A percentile compares a stretch with the other conserved stretches of the same genome.
phyloP scores from a whole-genome alignment of 2,329 filamentous ascomycete species.

The Penicillium italicum region DNA sequence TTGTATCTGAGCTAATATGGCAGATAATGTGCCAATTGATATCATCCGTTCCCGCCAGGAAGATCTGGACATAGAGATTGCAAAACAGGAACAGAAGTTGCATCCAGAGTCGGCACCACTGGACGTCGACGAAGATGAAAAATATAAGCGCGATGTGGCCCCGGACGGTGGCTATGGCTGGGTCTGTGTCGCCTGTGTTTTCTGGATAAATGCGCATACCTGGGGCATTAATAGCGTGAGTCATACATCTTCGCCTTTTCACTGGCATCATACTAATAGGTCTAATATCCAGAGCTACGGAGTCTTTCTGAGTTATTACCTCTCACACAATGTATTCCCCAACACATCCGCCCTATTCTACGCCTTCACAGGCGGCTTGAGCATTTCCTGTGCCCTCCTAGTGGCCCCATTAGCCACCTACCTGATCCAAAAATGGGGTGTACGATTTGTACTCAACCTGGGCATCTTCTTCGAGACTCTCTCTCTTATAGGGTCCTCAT shows the following conservation, averaged over 20 bases:
- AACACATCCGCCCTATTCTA: constrained; percentile 54
- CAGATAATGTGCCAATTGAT: constrained; percentile 33
- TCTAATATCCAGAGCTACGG: constrained; percentile 42
- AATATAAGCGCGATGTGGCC: constrained; percentile 34
- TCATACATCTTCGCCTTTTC: background rate
- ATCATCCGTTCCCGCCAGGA: constrained; percentile 25
- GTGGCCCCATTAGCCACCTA: constrained; percentile 56
- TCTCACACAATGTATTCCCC: constrained; percentile 54
- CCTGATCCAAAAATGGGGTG: constrained; percentile 52
- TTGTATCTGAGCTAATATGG: constrained; percentile 20
- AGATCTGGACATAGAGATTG: constrained; percentile 8
- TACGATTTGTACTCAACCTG: constrained; percentile 52
- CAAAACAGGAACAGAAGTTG: constrained; percentile 9
- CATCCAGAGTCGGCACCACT: constrained; percentile 3
- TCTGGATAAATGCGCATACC: constrained; percentile 64
- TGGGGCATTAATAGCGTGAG: constrained; percentile 69
- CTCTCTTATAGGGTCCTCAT: constrained; percentile 56
- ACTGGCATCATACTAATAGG: background rate
- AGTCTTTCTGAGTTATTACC: constrained; percentile 60
- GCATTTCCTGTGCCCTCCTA: constrained; percentile 56
- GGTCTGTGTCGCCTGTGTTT: constrained; percentile 55
- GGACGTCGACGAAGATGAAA: constrained; percentile 26
- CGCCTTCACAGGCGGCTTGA: constrained; percentile 59
- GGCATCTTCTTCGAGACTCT: constrained; percentile 55
- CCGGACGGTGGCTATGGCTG: constrained; percentile 61